Conservation (phyloP, 495 filamentous ascomycete species). For the Daldinia concentrica region DNA sequence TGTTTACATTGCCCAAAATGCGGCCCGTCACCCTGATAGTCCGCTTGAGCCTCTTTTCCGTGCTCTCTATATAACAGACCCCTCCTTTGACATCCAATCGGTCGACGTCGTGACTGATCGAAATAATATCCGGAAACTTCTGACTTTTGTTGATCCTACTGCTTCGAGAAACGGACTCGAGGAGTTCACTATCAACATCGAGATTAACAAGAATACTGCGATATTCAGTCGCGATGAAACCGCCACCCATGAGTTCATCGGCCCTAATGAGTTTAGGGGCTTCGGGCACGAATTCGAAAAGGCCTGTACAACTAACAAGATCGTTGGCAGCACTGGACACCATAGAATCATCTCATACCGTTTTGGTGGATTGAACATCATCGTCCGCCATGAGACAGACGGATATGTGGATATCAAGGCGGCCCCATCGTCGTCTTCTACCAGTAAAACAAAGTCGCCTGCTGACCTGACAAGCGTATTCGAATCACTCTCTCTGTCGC, state of each 20-base stretch:
- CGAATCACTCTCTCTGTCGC: constrained; percentile 45
- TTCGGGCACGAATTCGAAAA: constrained; percentile 63
- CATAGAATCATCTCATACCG: constrained; percentile 59
- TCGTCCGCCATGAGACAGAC: constrained; percentile 61
- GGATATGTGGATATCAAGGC: constrained; percentile 47
- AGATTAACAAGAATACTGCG: constrained; percentile 52
- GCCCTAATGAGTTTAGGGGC: constrained; percentile 51
- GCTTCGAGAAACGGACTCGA: constrained; percentile 40
- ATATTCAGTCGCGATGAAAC: constrained; percentile 56
- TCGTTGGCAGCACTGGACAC: constrained; percentile 56
- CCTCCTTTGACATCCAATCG: constrained; percentile 53
- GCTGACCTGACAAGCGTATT: constrained; percentile 43
- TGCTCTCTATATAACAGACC: constrained; percentile 54
- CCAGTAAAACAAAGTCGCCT: constrained; percentile 15
- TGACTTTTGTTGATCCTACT: constrained; percentile 56
- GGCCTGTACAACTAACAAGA: constrained; percentile 52
- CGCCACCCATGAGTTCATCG: constrained; percentile 43
- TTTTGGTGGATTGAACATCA: constrained; percentile 54
- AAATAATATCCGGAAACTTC: constrained; percentile 63
- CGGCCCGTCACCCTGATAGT: constrained; percentile 52
- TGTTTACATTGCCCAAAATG: constrained; percentile 56
- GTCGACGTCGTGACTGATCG: constrained; percentile 63
- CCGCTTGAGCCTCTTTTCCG: constrained; percentile 64
- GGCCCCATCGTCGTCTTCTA: not conserved
- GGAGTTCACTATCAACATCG: constrained; percentile 57